Conservation (phyloP, 768 basidiomycete species). For the Tricholoma sp. region DNA sequence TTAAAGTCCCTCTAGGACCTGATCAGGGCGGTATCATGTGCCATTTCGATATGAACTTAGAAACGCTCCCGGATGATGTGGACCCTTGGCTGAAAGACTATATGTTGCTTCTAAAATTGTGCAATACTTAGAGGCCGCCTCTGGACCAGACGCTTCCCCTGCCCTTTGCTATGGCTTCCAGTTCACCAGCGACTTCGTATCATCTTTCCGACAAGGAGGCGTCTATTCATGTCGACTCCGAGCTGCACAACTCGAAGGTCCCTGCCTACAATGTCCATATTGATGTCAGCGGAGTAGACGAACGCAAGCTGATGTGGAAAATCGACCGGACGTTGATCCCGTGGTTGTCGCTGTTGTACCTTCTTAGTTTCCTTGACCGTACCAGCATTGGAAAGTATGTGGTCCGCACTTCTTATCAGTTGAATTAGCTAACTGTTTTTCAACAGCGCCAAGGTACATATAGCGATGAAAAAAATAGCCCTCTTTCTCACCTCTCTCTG, state of each 20-base stretch:
- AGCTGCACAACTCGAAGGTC: conserved; percentile 10
- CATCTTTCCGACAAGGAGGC: conserved; percentile 27
- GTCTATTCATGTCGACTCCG: conserved; percentile 18
- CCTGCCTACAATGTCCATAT: conserved; percentile 42
- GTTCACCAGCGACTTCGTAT: conserved; percentile 11
- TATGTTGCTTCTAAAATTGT: background rate
- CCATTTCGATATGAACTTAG: background rate
- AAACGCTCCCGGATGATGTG: background rate
- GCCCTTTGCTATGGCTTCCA: conserved; percentile 1
- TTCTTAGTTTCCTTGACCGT: conserved; percentile 61
- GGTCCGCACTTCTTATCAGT: conserved; percentile 13
- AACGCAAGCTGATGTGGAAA: conserved; percentile 65
- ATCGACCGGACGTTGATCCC: conserved; percentile 62
- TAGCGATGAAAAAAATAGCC: background rate
- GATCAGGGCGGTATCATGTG: background rate
- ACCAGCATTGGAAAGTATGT: conserved; percentile 50
- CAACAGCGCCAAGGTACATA: conserved; percentile 40
- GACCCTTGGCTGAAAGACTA: background rate
- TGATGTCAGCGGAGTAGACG: conserved; percentile 59
- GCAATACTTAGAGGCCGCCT: background rate
- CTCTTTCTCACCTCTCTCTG: conserved; percentile 1
- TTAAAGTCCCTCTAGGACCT: background rate
- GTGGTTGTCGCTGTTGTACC: conserved; percentile 71
- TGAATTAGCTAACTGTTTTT: conserved; percentile 5
- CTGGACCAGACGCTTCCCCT: background rate